phyloP scores from a whole-genome alignment of 1,284 basidiomycete species.

The Ganoderma boninense region DNA sequence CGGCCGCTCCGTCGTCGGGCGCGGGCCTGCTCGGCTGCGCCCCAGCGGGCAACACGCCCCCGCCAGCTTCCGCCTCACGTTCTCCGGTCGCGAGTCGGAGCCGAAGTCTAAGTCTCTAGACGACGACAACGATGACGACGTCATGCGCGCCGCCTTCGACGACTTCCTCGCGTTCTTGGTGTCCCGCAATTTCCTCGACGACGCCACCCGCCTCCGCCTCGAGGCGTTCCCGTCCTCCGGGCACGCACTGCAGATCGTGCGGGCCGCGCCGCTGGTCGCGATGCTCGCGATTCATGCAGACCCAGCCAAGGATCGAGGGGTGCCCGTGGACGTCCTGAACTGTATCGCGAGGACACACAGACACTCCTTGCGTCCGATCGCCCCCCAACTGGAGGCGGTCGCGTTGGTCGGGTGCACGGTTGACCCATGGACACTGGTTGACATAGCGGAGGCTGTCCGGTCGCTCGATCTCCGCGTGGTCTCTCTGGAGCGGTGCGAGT shows the following conservation, averaged over 20 bases:
- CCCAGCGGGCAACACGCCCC: neutral
- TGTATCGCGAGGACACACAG: neutral
- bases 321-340: neutral
- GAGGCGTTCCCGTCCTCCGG: neutral
- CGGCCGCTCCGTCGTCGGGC: neutral
- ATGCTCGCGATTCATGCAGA: neutral
- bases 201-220: neutral
- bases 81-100: neutral
- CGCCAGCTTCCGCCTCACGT: neutral
- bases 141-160: neutral
- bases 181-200: neutral
- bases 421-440: neutral
- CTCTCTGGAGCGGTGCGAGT: neutral
- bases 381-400: neutral
- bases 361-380: neutral
- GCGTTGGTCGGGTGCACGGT: neutral
- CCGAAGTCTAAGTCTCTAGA: neutral
- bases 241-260: neutral
- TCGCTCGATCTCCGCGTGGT: neutral
- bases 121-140: neutral
- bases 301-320: no score
- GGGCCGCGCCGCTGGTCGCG: neutral
- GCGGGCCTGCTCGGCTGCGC: neutral
- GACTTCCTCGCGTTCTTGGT: neutral
- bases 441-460: neutral